Base-by-base conservation (phyloP, 2,329 filamentous ascomycete genomes). In the Simplicillium sp. region DNA sequence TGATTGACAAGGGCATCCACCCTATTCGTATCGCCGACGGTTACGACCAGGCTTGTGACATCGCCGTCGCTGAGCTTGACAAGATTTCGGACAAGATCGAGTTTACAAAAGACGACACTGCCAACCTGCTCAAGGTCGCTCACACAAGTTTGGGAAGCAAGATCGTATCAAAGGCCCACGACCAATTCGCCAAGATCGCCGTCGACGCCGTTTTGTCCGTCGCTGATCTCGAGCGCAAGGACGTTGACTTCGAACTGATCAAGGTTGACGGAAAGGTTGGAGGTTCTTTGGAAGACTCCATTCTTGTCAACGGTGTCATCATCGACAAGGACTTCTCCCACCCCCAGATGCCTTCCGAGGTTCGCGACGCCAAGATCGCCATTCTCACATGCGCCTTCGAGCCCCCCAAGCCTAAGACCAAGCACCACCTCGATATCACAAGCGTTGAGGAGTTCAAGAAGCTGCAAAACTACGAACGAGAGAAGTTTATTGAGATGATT, bases 251-350 rank as follows among this genome's bases (percentile, higher is more conserved):
- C 58, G 92, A 98, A 69, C 70, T 98, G 52, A 98, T 98, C 72
- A 98, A 98, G 75, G 90, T 98, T 39, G 92, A 98, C 57, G 90
- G 92, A 55, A 98, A 98, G 73, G 88, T 97, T 29, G 92, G 92
- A 53, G 92, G 94, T 45, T 68, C 90, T 20, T 75, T 98, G 14
- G 90, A 97, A 65, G 92, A 98, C 64, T 86, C 89, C 6, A 68
- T 97, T 25, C 80, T 98, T 34, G 90, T 98, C 53, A 94, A 97
- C 70, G 92, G 92, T 61, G 92, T 98, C 50, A 94, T 98, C 61
- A 78, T 98, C 62, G 92, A 98, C 77, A 98, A 98, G 73, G 94
- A 98, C 69, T 98, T 98, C 65, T 97, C 92, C 29, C 92, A 98
- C 64, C 92, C 92, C 11, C 92, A 98, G 69, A 98, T 98, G 92